Percentiles rank a stretch among this genome's conserved stretches.
phyloP scores from a whole-genome alignment of 2,329 filamentous ascomycete genomes.

The Pseudohalonectria lignicola region DNA sequence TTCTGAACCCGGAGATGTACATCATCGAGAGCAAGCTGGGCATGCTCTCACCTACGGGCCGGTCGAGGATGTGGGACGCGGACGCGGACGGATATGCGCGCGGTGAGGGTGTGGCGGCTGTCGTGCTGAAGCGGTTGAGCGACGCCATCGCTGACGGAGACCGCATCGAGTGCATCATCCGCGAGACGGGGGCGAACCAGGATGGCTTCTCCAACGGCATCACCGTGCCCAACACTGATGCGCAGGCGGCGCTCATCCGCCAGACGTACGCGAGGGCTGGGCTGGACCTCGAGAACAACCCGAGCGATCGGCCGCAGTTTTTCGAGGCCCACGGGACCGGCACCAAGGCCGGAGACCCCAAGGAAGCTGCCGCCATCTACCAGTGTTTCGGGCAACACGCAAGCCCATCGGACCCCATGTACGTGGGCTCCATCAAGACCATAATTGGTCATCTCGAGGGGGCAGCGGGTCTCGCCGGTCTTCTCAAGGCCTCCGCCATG shows the following conservation, averaged over 20 bases:
- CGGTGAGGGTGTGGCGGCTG: constrained; percentile 44
- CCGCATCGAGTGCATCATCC: constrained; percentile 38
- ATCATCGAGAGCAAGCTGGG: too few relatives aligned
- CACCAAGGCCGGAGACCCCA: constrained; percentile 41
- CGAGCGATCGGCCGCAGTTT: constrained; percentile 20
- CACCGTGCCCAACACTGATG: constrained; percentile 40
- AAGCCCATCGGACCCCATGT: constrained; percentile 14
- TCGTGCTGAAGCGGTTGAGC: constrained; percentile 46
- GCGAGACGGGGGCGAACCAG: constrained; percentile 38
- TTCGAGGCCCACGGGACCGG: constrained; percentile 47
- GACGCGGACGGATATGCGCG: constrained; percentile 44
- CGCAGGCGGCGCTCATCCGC: constrained; percentile 35
- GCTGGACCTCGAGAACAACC: constrained; percentile 15
- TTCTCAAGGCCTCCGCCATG: constrained; percentile 18
- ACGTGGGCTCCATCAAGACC: constrained; percentile 25
- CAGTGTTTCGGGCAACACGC: constrained; percentile 18
- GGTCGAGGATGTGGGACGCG: constrained; percentile 22
- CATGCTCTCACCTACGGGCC: constrained; percentile 9
- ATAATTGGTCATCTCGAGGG: constrained; percentile 39
- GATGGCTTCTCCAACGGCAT: constrained; percentile 47
- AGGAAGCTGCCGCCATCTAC: constrained; percentile 33
- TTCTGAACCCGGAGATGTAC: constrained; percentile 26
- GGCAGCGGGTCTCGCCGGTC: constrained; percentile 21
- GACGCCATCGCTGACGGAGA: constrained; percentile 45
- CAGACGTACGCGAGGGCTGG: constrained; percentile 26